Evolutionary conservation across 352 stramenopile genomes (phyloP), one percentile per base, ranked within the genome.

Genomic region (Blastocystis sp.): DNA sequence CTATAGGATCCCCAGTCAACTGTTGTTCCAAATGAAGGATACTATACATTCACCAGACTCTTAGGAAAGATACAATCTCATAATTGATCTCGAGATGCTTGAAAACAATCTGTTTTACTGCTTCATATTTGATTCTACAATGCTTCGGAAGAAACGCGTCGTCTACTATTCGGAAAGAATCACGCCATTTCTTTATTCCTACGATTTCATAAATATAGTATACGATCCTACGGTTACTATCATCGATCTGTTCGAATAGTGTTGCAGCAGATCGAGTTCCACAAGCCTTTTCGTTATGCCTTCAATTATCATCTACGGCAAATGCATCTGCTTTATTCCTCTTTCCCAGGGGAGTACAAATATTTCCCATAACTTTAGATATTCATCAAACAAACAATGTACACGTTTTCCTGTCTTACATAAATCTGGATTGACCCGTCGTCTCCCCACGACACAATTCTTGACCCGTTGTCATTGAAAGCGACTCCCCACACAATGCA

Each of bases 371-470:
- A 13, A 18, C 41, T 59, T 41, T 20, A 53, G 47, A 45, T 47
- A 34, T 53, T 29, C 18, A 64, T 68, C 15, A 23, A 84, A 84
- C 73, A 84, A 84, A 84, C 73, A 84, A 29, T 43, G 26, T 37
- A 84, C 3, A 84, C 34, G 20, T 29, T 54, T 26, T 84, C 73
- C 56, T 84, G 45, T 18, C 73, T 64, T 20, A 68, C 20, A 64
- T 84, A 84, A 39, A 84, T 66, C 50, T 84, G 73, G 13, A 84
- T 26, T n/a, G 73, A 84, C 6, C 73, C 73, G 50, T 84, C 73
- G 39, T 84, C 73, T 43, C 73, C 73, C 5, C 39, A 53, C 54
- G 73, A 84, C 7, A 84, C 54, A 45, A 84, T 43, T 41, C 23
- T 66, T 11, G 43, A 39, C 41, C 73, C 73, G 1, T 84, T 34